phyloP scores from a whole-genome alignment of 805 yeast species.

The Blastobotrys chiropterorum region DNA sequence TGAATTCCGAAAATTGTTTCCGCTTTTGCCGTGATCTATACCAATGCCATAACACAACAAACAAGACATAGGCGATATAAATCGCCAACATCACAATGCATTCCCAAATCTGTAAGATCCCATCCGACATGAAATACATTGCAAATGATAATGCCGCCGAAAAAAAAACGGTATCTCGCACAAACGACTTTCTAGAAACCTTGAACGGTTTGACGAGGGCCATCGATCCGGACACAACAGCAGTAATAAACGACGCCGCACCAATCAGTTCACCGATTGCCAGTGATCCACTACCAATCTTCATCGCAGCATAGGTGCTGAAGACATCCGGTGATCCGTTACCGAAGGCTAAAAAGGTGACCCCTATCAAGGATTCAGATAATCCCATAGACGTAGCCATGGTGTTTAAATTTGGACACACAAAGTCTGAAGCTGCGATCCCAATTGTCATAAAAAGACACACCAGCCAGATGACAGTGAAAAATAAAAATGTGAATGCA shows the following conservation, averaged over 20 bases:
- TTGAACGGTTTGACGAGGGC: conserved; percentile 60
- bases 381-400: conserved; percentile 57
- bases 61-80: conserved; percentile 53
- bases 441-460: conserved; percentile 61
- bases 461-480: conserved; percentile 27
- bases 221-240: conserved; percentile 77
- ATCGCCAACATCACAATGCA: conserved; percentile 51
- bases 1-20: conserved; percentile 15
- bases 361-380: conserved; percentile 75
- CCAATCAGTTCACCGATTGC: conserved; percentile 92
- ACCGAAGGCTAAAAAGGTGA: conserved; percentile 83
- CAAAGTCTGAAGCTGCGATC: conserved; percentile 69
- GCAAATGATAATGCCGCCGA: conserved; percentile 44
- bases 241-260: conserved; percentile 74
- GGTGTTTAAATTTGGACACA: conserved; percentile 71
- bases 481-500: background rate
- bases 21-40: conserved; percentile 7
- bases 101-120: conserved; percentile 47
- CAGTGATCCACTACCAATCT: conserved; percentile 59
- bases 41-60: conserved; percentile 43
- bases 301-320: conserved; percentile 77
- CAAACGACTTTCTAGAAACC: conserved; percentile 42
- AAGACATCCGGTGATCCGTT: conserved; percentile 90
- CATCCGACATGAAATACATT: conserved; percentile 48
- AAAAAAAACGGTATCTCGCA: conserved; percentile 59